Evolutionary conservation across 495 filamentous ascomycete species (phyloP).

Genomic region (Aspergillus steynii): DNA sequence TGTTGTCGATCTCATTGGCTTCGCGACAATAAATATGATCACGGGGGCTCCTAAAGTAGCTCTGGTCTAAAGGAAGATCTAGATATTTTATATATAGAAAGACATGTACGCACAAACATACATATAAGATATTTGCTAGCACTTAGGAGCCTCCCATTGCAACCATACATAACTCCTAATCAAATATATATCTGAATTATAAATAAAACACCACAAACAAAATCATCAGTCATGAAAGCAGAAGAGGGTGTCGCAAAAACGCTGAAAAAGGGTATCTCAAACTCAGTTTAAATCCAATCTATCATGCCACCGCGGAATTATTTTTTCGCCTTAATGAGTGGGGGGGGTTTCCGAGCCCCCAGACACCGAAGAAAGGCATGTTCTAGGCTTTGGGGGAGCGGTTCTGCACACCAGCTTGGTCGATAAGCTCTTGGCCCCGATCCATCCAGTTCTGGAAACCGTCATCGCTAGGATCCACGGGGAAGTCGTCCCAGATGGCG

Average conservation of each 20-base stretch:
- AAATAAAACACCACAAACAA: neutral
- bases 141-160: neutral
- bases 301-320: neutral
- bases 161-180: neutral
- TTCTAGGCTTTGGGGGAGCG: constrained; percentile 29
- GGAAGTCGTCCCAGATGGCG: constrained; percentile 47
- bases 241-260: neutral
- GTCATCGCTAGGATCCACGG: constrained; percentile 40
- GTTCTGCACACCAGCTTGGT: constrained; percentile 43
- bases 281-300: constrained; percentile 3
- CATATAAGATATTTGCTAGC: neutral
- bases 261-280: constrained; percentile 5
- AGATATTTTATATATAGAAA: neutral
- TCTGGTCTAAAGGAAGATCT: neutral
- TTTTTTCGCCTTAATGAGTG: neutral
- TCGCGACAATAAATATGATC: too few species aligned
- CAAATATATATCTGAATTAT: neutral
- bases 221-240: constrained; percentile 7
- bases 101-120: neutral
- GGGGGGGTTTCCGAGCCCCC: too few species aligned
- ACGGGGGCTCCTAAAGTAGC: too few species aligned
- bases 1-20: neutral
- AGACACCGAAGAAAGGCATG: neutral
- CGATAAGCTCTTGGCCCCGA: constrained; percentile 42
- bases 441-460: constrained; percentile 48